These are phyloP conservation scores for Colletotrichum cordylinicola DNA, from an alignment of 2,329 filamentous ascomycete genomes.

Conservation along the genomic window DNA sequence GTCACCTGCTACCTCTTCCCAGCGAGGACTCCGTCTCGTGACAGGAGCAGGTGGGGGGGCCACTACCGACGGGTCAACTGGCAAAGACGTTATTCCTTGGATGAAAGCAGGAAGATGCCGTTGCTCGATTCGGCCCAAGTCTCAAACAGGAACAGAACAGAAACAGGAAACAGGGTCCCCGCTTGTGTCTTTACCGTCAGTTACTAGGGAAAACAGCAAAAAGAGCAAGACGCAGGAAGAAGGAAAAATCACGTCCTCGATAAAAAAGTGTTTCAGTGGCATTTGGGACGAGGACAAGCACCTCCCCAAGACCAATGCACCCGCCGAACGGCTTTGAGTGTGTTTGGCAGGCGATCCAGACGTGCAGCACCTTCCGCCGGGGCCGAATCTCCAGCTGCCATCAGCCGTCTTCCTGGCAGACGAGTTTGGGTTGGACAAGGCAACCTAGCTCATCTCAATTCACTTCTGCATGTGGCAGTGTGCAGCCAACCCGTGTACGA, in stretches of 20 bases:
- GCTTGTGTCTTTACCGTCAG: not conserved
- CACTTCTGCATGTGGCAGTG: not conserved
- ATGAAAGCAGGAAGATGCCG: not conserved
- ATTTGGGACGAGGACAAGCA: constrained; percentile 8
- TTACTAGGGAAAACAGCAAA: not conserved
- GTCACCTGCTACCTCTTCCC: not conserved
- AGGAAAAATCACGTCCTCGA: not conserved
- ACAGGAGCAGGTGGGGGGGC: not conserved
- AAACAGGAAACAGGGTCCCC: not conserved
- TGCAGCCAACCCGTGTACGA: not conserved
- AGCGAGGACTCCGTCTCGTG: not conserved
- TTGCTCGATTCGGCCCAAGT: not conserved
- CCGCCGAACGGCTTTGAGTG: not conserved
- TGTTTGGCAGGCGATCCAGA: constrained; percentile 1
- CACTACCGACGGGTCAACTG: not conserved
- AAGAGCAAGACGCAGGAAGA: not conserved
- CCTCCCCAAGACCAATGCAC: not conserved
- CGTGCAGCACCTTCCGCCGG: not conserved
- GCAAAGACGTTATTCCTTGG: not conserved
- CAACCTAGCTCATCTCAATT: not conserved
- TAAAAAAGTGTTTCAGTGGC: constrained; percentile 2
- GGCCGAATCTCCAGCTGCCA: constrained; percentile 2
- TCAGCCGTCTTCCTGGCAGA: not conserved
- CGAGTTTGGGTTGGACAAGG: not conserved
- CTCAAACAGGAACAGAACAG: not conserved